Conservation (phyloP, 306 rosid genomes). For the Erythrophleum fordii region DNA sequence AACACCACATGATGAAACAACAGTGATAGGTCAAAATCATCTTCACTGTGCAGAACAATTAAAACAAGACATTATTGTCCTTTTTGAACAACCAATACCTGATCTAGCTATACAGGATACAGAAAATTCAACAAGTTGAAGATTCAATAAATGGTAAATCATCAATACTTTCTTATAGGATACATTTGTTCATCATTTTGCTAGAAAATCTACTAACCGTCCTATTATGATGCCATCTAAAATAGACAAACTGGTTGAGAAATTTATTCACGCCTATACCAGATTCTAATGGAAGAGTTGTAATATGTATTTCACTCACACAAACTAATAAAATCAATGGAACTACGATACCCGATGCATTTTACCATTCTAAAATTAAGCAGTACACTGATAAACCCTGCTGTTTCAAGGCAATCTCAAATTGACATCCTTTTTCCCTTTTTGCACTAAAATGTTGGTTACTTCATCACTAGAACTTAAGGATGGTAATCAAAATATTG, state of each 20-base stretch:
- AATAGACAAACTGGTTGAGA: neutral
- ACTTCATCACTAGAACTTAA: neutral
- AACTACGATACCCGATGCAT: neutral
- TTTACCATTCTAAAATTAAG: neutral
- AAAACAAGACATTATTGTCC: neutral
- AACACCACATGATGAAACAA: constrained; percentile 37
- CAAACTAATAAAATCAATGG: neutral
- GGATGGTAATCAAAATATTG: neutral
- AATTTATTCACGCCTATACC: neutral
- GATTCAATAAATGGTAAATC: neutral
- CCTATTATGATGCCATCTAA: neutral
- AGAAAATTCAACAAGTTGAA: constrained; percentile 20
- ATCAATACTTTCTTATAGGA: neutral
- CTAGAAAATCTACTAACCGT: neutral
- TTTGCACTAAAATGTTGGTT: neutral
- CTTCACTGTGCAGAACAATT: constrained; percentile 8
- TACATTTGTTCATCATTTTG: neutral
- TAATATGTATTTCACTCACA: neutral
- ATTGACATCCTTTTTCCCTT: neutral
- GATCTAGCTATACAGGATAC: neutral
- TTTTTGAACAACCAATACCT: neutral
- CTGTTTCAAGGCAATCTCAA: neutral
- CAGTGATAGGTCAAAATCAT: constrained; percentile 4
- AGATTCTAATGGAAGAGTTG: neutral
- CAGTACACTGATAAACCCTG: neutral